Evolutionary conservation across 2,329 filamentous ascomycete genomes (phyloP), one percentile per base, ranked within the genome.

Genomic region (Diaporthe batatas): DNA sequence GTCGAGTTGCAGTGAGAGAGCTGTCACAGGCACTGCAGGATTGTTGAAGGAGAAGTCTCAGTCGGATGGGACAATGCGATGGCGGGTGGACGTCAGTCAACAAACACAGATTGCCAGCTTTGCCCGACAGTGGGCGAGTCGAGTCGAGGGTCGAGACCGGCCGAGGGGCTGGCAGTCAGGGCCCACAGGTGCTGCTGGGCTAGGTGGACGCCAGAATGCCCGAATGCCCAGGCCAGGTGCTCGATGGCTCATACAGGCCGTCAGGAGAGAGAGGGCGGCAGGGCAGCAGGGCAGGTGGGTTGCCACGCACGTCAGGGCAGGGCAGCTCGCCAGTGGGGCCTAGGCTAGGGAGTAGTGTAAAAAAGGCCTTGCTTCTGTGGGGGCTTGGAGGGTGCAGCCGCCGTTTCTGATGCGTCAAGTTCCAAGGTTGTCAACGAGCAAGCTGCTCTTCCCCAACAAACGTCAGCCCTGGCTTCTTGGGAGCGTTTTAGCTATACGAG

Each of bases 21-120:
- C 47, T 39, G 32, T 53, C n/a, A n/a, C n/a, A n/a, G n/a, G 64
- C 47, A 54, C 64, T 68, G 64, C 59, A 25, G 29, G 25, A 6
- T 42, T 64, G 42, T n/a, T n/a, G 49, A 59, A 44, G 39, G 54
- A 70, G 29, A 67, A 67, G 47, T 36, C 16, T 18, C 12, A n/a
- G 44, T 49, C 21, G 44, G 47, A 29, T 67, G 62, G 47, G 32
- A 21, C 21, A 29, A 53, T 39, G 32, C 44, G 32, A 67, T 32
- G 47, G 47, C 62, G 32, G 62, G 44, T 32, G 59, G 54, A 25
- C 57, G 23, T n/a, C 42, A 64, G 44, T 67, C 62, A 67, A 67
- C 62, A 67, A 53, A 67, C 44, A 67, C 44, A 39, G 62, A 39
- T 67, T 67, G 47, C 47, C n/a, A 51, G 62, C n/a, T 67, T 67